Conservation (phyloP, 2,329 filamentous ascomycete genomes). For the Cladosporium velox region DNA sequence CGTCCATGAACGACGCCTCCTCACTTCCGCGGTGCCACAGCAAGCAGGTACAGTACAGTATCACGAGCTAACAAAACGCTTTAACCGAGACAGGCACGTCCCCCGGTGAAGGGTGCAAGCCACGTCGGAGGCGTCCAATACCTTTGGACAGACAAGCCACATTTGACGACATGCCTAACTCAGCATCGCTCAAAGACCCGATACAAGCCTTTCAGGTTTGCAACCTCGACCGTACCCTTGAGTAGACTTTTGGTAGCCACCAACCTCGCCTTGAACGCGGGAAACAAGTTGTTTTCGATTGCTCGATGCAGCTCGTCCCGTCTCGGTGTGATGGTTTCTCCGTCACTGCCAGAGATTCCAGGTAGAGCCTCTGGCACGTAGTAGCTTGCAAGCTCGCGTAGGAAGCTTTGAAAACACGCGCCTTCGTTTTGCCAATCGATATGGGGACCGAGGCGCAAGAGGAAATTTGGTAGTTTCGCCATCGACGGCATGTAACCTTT, state of each 20-base stretch:
- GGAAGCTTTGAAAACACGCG: slow-evolving; percentile 78
- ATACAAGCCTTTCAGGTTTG: slow-evolving; percentile 89
- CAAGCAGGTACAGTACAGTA: background rate
- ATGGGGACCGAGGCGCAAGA: slow-evolving; percentile 83
- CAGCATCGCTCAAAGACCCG: slow-evolving; percentile 92
- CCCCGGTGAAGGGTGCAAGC: slow-evolving; percentile 1
- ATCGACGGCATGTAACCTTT: slow-evolving; percentile 87
- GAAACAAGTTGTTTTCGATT: slow-evolving; percentile 85
- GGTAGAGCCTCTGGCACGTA: slow-evolving; percentile 88
- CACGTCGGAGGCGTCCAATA: background rate
- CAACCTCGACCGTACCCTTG: slow-evolving; percentile 79
- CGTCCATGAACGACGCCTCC: background rate
- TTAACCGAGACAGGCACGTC: background rate
- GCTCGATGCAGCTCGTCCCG: slow-evolving; percentile 63
- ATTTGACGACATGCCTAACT: background rate
- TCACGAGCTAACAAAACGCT: background rate
- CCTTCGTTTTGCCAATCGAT: slow-evolving; percentile 87
- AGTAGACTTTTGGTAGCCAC: slow-evolving; percentile 79
- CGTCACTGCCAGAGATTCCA: slow-evolving; percentile 36
- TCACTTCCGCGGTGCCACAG: background rate
- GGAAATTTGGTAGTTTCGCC: slow-evolving; percentile 83
- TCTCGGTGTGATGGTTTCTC: slow-evolving; percentile 37
- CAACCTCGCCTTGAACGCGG: slow-evolving; percentile 78
- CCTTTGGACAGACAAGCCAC: background rate
- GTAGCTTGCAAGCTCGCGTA: slow-evolving; percentile 84